Base-by-base conservation (phyloP, 805 yeast genomes). In the Clavispora vitiphila region DNA sequence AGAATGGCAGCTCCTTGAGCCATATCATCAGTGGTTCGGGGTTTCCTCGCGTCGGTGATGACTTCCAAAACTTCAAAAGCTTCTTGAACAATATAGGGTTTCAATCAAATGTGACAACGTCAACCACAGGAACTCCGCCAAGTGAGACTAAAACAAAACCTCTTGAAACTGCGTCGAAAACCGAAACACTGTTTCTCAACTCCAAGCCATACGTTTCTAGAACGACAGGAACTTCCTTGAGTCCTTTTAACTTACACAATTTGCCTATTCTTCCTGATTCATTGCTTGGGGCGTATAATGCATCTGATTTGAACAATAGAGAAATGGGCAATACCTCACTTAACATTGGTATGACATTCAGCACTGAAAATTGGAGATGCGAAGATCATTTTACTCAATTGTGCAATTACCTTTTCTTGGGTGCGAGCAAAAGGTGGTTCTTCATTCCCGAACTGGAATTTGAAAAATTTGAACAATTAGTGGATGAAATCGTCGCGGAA, bases 341-440 rank as follows among this genome's bases (percentile, higher is more conserved):
- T 27, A 69, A 71, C 35, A 64, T 80, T 9, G 78, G 77, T 1
- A 74, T 75, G 77, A 62, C 78, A 2, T 76, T 72, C 47, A 71
- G 82, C 38, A 61, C 76, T 2, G 72, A 73, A 39, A 69, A 76
- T 34, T 83, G 87, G 87, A 57, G 61, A 16, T 58, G 71, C 40
- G 85, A 78, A 49, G 89, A 83, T 48, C 83, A 78, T 46, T 77
- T 75, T 56, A 57, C 82, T 2, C 78, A 78, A 34, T 54, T 65
- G 9, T 61, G 72, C 22, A 79, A 77, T 52, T 81, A 71, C 46
- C 76, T 72, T 35, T 79, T 78, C 47, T 49, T 67, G 37, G 90
- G 89, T 2, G 74, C 75, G 6, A 53, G 67, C 11, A 76, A 73
- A 52, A 52, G 75, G 15, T 80, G 87, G 86, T 81, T 78, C 46